These are phyloP conservation scores for Stagonosporopsis tanaceti DNA, from an alignment of 2,329 filamentous ascomycete genomes.

Conservation along the genomic window DNA sequence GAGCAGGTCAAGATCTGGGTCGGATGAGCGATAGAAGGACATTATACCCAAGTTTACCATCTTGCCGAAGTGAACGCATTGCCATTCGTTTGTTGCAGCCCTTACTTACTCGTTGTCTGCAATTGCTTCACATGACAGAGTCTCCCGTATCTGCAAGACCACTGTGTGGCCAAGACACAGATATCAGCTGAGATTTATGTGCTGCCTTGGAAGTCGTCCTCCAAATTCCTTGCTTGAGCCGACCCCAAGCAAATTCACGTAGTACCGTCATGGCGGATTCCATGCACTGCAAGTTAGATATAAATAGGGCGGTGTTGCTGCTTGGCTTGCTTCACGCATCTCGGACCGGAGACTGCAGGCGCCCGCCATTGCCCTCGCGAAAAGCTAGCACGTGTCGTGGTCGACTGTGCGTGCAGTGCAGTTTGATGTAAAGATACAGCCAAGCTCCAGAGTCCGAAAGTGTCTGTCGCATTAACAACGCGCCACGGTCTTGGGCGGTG, in stretches of 20 bases:
- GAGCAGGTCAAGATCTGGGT: constrained; percentile 41
- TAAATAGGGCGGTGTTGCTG: background rate
- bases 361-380: constrained; percentile 5
- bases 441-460: background rate
- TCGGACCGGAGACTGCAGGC: constrained; percentile 3
- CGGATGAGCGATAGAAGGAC: constrained; percentile 2
- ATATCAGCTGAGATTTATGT: constrained; percentile 13
- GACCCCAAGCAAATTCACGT: background rate
- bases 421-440: background rate
- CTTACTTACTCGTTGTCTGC: background rate
- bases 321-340: background rate
- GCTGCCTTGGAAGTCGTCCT: background rate
- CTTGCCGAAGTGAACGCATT: background rate
- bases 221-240: background rate
- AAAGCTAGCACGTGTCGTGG: constrained; percentile 5
- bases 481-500: background rate
- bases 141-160: background rate
- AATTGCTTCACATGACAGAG: background rate
- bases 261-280: background rate
- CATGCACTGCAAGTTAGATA: background rate
- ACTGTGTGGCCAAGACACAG: constrained; percentile 4
- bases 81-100: background rate
- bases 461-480: background rate
- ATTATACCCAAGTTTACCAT: background rate
- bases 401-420: background rate